Percentiles rank a stretch among this genome's conserved stretches.
Conservation (phyloP, 176 grass and related monocot species). For the Avena insularis region DNA sequence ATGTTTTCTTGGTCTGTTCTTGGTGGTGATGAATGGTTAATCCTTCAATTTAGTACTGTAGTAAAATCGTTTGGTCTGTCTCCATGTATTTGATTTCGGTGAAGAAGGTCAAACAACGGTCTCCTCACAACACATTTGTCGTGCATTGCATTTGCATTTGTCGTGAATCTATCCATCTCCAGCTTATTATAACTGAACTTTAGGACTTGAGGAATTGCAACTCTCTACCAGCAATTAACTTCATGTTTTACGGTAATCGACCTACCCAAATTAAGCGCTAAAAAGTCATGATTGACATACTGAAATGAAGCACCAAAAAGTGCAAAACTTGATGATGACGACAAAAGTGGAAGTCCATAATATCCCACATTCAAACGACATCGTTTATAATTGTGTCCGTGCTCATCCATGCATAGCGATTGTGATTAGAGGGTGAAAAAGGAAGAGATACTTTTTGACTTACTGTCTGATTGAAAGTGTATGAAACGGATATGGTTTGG, state of each 20-base stretch:
- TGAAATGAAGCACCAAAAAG: background rate
- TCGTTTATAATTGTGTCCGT: background rate
- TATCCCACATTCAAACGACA: background rate
- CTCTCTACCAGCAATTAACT: too few relatives aligned
- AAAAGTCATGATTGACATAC: too few relatives aligned
- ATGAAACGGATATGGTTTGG: too few relatives aligned
- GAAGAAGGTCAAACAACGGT: background rate
- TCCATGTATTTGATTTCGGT: background rate
- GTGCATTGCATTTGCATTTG: background rate
- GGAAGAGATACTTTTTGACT: too few relatives aligned
- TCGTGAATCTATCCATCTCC: background rate
- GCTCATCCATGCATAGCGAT: background rate
- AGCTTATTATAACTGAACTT: too few relatives aligned
- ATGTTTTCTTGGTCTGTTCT: background rate
- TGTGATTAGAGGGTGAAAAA: background rate
- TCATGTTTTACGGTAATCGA: too few relatives aligned
- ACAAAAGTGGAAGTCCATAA: background rate
- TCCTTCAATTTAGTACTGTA: conserved; percentile 21
- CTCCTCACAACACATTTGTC: background rate
- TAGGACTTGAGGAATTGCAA: too few relatives aligned
- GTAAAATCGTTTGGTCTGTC: too few relatives aligned
- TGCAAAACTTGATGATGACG: background rate
- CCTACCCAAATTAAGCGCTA: too few relatives aligned
- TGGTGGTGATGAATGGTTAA: background rate
- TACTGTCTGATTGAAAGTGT: too few relatives aligned